Evolutionary conservation across 2,329 filamentous ascomycete genomes (phyloP).

Genomic region (Xylariaceae sp.): DNA sequence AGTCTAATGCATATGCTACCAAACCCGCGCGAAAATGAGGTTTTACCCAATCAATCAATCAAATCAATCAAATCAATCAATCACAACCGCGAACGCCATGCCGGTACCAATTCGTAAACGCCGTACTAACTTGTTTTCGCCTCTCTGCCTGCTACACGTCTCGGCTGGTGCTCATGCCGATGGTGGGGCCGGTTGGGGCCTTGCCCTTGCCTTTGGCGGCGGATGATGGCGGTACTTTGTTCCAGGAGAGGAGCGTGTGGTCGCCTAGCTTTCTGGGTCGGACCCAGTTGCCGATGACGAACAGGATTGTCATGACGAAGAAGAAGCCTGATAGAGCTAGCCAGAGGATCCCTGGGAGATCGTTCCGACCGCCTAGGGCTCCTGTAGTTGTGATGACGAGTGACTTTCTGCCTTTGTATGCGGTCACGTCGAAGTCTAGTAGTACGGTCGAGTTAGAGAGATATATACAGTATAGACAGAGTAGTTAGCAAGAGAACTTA

Average conservation of each 20-base stretch:
- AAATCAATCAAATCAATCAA: no score
- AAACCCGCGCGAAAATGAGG: no score
- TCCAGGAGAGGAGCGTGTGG: slow-evolving; percentile 97
- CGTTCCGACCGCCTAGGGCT: slow-evolving; percentile 91
- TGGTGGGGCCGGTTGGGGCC: slow-evolving; percentile 37
- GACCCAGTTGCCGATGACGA: slow-evolving; percentile 86
- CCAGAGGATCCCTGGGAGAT: slow-evolving; percentile 94
- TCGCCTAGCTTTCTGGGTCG: slow-evolving; percentile 96
- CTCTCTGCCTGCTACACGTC: slow-evolving; percentile 38
- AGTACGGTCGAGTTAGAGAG: neutral
- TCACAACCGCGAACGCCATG: no score
- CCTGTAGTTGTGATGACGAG: slow-evolving; percentile 85
- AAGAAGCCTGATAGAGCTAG: slow-evolving; percentile 91
- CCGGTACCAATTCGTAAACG: slow-evolving; percentile 9
- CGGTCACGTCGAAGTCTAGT: slow-evolving; percentile 72
- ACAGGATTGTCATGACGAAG: slow-evolving; percentile 80
- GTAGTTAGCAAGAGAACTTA: slow-evolving; percentile 54
- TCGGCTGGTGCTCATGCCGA: slow-evolving; percentile 53
- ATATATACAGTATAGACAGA: neutral
- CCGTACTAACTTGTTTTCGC: neutral
- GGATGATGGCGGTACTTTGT: slow-evolving; percentile 50
- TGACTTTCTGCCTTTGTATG: slow-evolving; percentile 83
- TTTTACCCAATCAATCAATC: no score
- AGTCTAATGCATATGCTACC: neutral
- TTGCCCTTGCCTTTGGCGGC: slow-evolving; percentile 39